Evolutionary conservation across 495 filamentous ascomycete genomes (phyloP).

Genomic region (Hyaloscypha variabilis): DNA sequence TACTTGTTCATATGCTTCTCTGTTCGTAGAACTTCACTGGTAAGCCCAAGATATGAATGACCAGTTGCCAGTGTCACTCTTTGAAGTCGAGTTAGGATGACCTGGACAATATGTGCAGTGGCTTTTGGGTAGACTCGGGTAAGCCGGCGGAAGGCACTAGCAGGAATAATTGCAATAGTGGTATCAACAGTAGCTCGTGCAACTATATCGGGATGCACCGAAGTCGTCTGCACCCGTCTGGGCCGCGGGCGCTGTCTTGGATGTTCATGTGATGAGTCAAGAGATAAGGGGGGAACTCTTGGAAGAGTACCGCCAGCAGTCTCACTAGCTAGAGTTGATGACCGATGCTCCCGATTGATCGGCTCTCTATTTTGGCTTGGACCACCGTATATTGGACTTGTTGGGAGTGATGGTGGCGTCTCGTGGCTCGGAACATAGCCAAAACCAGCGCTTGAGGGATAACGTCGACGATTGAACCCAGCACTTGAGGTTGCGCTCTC

Average conservation of each 20-base stretch:
- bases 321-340: constrained; percentile 30
- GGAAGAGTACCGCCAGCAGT: constrained; percentile 40
- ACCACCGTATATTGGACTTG: constrained; percentile 32
- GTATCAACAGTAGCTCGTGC: constrained; percentile 96
- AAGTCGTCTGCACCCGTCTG: constrained; percentile 60
- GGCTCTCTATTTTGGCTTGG: constrained; percentile 14
- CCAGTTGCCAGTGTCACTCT: constrained; percentile 92
- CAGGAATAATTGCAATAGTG: constrained; percentile 97
- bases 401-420: constrained; percentile 32
- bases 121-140: constrained; percentile 96
- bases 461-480: constrained; percentile 15
- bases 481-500: constrained; percentile 24
- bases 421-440: constrained; percentile 27
- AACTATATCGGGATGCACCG: constrained; percentile 95
- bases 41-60: constrained; percentile 90
- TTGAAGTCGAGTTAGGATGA: constrained; percentile 92
- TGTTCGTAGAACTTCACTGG: constrained; percentile 85
- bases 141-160: constrained; percentile 88
- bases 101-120: constrained; percentile 95
- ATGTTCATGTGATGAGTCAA: constrained; percentile 51
- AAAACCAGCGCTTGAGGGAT: constrained; percentile 27
- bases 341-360: constrained; percentile 18
- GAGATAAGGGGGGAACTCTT: constrained; percentile 71
- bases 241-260: constrained; percentile 39
- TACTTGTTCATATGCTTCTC: constrained; percentile 92